Conservation (phyloP, 1,284 basidiomycete genomes). For the Ceratobasidium sp. region DNA sequence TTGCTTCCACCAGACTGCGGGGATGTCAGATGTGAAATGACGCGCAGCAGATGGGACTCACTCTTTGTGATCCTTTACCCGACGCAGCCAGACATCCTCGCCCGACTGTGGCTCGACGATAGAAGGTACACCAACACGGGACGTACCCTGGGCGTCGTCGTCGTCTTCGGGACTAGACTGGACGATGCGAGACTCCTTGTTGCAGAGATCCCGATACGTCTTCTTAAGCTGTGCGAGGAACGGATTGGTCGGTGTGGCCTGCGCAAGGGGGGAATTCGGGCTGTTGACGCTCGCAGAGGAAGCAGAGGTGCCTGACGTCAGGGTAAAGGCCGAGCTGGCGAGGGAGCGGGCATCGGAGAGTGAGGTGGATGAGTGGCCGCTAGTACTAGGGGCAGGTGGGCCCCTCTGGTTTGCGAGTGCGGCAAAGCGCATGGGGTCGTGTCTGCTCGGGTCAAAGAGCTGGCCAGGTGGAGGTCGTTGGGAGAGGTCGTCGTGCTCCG, state of each 20-base stretch:
- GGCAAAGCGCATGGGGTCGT: slow-evolving; percentile 85
- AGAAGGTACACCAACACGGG: slow-evolving; percentile 32
- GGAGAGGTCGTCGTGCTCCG: slow-evolving; percentile 45
- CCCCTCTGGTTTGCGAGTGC: slow-evolving; percentile 59
- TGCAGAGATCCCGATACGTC: slow-evolving; percentile 80
- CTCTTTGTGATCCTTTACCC: slow-evolving; percentile 79
- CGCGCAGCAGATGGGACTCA: slow-evolving; percentile 56
- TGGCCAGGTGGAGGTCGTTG: slow-evolving; percentile 63
- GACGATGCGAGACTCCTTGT: slow-evolving; percentile 78
- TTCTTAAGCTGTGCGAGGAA: slow-evolving; percentile 82
- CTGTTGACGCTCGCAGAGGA: slow-evolving; percentile 67
- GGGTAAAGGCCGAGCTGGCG: slow-evolving; percentile 77
- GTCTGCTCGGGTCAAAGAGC: slow-evolving; percentile 85
- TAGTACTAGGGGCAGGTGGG: slow-evolving; percentile 59
- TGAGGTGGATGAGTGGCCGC: slow-evolving; percentile 70
- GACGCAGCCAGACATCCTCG: slow-evolving; percentile 51
- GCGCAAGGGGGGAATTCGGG: slow-evolving; percentile 73
- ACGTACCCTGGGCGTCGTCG: slow-evolving; percentile 55
- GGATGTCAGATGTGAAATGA: slow-evolving; percentile 44
- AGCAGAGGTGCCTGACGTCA: slow-evolving; percentile 78
- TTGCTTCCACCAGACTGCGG: slow-evolving; percentile 84
- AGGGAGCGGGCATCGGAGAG: slow-evolving; percentile 77
- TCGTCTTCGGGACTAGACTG: slow-evolving; percentile 62
- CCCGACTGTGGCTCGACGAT: slow-evolving; percentile 69
- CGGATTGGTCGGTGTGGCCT: slow-evolving; percentile 68